phyloP scores from a whole-genome alignment of 2,329 filamentous ascomycete species.

The Truncatella angustata region DNA sequence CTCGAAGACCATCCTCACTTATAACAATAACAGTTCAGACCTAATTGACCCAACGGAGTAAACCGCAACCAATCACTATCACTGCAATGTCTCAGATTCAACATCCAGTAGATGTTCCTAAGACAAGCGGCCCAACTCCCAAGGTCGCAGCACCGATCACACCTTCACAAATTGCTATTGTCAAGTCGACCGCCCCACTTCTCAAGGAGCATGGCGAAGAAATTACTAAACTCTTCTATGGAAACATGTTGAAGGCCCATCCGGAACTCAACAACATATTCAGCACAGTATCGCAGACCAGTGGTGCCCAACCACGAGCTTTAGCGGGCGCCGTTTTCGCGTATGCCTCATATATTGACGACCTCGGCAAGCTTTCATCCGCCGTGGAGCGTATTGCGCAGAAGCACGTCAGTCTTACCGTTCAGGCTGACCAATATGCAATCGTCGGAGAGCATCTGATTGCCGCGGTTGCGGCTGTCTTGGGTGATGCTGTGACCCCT shows the following conservation, averaged over 20 bases:
- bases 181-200: slow-evolving; percentile 76
- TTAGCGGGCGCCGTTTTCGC: slow-evolving; percentile 68
- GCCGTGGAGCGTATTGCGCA: slow-evolving; percentile 68
- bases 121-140: too few relatives aligned
- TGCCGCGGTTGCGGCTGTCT: slow-evolving; percentile 63
- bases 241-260: slow-evolving; percentile 61
- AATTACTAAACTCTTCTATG: slow-evolving; percentile 74
- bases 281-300: slow-evolving; percentile 67
- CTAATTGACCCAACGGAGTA: too few relatives aligned
- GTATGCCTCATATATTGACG: slow-evolving; percentile 71
- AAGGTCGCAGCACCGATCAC: slow-evolving; percentile 52
- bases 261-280: slow-evolving; percentile 69
- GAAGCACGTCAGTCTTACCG: slow-evolving; percentile 72
- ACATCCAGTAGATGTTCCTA: too few relatives aligned
- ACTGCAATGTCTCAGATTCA: too few relatives aligned
- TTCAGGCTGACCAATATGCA: slow-evolving; percentile 66
- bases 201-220: slow-evolving; percentile 65
- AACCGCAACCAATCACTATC: too few relatives aligned
- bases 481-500: slow-evolving; percentile 65
- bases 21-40: background rate
- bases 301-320: slow-evolving; percentile 66
- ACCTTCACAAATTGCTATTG: slow-evolving; percentile 62
- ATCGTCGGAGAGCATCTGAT: slow-evolving; percentile 70
- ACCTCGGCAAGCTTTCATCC: slow-evolving; percentile 57
- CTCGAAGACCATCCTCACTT: background rate